Conservation (phyloP, 768 basidiomycete genomes). For the Hirschioporus abietinus region DNA sequence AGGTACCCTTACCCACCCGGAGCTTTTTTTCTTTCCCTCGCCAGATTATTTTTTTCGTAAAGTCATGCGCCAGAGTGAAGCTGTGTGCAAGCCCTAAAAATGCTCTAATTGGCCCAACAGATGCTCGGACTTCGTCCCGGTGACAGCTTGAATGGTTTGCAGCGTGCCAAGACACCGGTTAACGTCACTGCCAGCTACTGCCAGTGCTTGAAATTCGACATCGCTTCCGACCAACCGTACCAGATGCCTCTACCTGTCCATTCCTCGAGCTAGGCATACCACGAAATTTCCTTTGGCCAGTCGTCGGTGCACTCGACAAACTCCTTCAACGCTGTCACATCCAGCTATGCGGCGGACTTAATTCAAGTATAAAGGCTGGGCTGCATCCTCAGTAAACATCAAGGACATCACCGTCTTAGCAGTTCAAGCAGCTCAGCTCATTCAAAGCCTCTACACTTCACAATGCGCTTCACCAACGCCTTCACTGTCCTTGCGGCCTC, state of each 20-base stretch:
- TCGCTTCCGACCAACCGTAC: neutral
- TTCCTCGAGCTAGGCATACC: neutral
- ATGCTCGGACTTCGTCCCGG: no score
- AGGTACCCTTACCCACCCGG: no score
- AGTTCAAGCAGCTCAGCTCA: neutral
- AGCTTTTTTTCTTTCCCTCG: no score
- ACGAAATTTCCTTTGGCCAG: neutral
- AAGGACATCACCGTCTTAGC: neutral
- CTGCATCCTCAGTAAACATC: neutral
- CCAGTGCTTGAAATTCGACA: no score
- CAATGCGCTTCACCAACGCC: neutral
- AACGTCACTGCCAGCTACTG: no score
- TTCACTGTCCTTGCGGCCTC: neutral
- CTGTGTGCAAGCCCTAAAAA: no score
- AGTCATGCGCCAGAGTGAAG: no score
- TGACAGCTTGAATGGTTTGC: no score
- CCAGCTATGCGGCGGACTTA: neutral
- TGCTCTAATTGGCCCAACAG: no score
- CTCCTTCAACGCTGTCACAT: neutral
- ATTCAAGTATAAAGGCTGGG: neutral
- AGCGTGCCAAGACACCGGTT: no score
- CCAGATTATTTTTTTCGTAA: no score
- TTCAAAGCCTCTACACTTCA: neutral
- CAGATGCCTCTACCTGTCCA: neutral
- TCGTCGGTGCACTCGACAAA: neutral